Evolutionary conservation across 805 yeast species (phyloP), one percentile per base, ranked within the genome.

Genomic region (Yamadazyma ubonensis): DNA sequence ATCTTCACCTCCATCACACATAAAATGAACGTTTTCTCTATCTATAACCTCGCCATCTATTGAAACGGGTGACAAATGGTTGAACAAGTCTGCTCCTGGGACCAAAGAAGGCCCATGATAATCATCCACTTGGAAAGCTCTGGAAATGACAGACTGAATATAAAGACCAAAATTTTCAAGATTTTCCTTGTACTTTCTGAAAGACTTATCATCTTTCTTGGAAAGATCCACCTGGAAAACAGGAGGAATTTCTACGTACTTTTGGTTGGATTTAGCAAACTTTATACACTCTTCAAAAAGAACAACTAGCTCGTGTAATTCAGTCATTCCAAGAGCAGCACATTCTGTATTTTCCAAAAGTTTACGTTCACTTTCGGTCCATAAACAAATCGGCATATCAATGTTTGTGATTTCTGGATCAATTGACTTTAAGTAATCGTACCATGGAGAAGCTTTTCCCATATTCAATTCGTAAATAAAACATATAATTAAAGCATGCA

Each of bases 21-120:
- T 84, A 54, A 88, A 86, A 59, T 81, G 83, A 7, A 81, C 88
- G 49, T 76, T 70, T 45, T 86, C 51, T n/a, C 48, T 16, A 14
- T 44, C 46, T 1, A 35, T 44, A 4, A 39, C 44, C 5, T 42
- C 41, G 12, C 41, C 53, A 5, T 46, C 36, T 9, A 42, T 41
- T 5, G 49, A 16, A 5, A 39, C 25, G 59, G 79, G 71, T 5
- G 70, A 58, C 29, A 65, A 57, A 54, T 89, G 96, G 50, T 90
- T 90, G 63, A 89, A 87, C 25, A 91, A 64, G 61, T 90, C 96
- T 0, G 96, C 97, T 11, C 89, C 86, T 0, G 97, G 96, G 17
- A 90, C 96, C 36, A 91, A 64, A 0, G 86, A 87, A 21, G 82
- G 69, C 22, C 80, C 85, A 51, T 83, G 87, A 55, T 60, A 89